A percentile compares a stretch with the other conserved stretches of the same genome.
phyloP scores from a whole-genome alignment of 2,329 filamentous ascomycete species.

The Diaporthe eres region DNA sequence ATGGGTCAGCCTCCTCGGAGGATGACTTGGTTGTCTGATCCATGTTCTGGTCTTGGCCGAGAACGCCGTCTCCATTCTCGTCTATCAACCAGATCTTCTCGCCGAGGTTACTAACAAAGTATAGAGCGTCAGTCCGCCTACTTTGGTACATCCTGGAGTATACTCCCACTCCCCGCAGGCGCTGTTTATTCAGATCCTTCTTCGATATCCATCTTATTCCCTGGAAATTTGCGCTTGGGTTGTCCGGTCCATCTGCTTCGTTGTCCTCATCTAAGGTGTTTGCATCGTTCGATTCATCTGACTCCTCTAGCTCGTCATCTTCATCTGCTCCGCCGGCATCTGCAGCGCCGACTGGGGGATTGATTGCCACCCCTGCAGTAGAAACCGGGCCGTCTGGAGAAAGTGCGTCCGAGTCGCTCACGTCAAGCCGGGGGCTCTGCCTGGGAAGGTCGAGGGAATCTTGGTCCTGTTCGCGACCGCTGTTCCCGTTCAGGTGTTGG shows the following conservation, averaged over 20 bases:
- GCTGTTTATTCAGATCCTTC: neutral
- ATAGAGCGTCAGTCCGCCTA: neutral
- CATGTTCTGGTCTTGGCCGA: neutral
- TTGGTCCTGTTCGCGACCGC: neutral
- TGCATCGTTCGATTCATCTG: neutral
- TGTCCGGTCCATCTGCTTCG: neutral
- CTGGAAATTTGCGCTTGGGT: neutral
- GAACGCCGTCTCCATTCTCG: neutral
- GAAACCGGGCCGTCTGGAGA: neutral
- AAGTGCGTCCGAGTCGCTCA: neutral
- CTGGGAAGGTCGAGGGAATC: neutral
- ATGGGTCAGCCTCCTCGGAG: neutral
- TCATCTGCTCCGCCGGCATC: neutral
- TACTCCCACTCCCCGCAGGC: neutral
- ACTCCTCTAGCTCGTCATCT: neutral
- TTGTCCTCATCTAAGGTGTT: neutral
- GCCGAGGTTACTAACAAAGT: neutral
- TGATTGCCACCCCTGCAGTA: neutral
- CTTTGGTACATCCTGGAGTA: neutral
- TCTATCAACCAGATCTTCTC: slow-evolving; percentile 17
- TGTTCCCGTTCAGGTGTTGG: neutral
- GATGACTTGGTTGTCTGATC: neutral
- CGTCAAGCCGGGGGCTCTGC: neutral
- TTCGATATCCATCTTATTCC: slow-evolving; percentile 1
- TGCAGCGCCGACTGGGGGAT: neutral